phyloP scores from a whole-genome alignment of 441 rosid species.

The Daphne laureola region DNA sequence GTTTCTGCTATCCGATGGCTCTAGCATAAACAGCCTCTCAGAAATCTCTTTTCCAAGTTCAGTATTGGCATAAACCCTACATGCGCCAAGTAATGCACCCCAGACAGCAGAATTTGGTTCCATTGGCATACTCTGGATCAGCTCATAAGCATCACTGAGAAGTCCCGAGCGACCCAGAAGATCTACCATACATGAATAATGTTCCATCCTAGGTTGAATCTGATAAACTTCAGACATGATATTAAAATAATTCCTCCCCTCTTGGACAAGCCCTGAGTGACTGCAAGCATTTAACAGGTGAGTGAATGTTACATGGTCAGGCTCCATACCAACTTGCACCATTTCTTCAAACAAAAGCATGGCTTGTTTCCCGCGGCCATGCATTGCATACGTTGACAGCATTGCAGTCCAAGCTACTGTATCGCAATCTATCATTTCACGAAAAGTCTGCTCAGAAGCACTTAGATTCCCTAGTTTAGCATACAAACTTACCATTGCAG shows the following conservation, averaged over 20 bases:
- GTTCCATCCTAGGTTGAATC: constrained; percentile 34
- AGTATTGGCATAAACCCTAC: constrained; percentile 29
- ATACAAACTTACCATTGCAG: constrained; percentile 34
- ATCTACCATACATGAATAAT: constrained; percentile 49
- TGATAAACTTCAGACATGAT: constrained; percentile 31
- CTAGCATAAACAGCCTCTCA: constrained; percentile 33
- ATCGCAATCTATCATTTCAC: constrained; percentile 34
- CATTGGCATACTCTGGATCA: constrained; percentile 39
- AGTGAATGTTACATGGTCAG: constrained; percentile 57
- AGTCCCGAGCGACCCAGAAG: constrained; percentile 44
- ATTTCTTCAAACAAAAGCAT: constrained; percentile 33
- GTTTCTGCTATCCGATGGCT: constrained; percentile 37
- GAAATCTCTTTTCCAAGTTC: constrained; percentile 35
- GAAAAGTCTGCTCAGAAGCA: constrained; percentile 24
- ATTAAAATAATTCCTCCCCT: constrained; percentile 39
- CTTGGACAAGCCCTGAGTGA: constrained; percentile 43
- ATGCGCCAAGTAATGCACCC: constrained; percentile 55
- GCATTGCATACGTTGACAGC: constrained; percentile 49
- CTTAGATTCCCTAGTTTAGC: constrained; percentile 39
- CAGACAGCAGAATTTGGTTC: constrained; percentile 46
- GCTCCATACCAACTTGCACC: constrained; percentile 28
- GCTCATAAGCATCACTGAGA: constrained; percentile 31
- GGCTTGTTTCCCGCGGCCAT: constrained; percentile 43
- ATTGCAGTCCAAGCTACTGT: constrained; percentile 54
- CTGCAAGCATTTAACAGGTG: constrained; percentile 50